phyloP scores from a whole-genome alignment of 2,329 filamentous ascomycete species.

The Colletotrichum spinosum region DNA sequence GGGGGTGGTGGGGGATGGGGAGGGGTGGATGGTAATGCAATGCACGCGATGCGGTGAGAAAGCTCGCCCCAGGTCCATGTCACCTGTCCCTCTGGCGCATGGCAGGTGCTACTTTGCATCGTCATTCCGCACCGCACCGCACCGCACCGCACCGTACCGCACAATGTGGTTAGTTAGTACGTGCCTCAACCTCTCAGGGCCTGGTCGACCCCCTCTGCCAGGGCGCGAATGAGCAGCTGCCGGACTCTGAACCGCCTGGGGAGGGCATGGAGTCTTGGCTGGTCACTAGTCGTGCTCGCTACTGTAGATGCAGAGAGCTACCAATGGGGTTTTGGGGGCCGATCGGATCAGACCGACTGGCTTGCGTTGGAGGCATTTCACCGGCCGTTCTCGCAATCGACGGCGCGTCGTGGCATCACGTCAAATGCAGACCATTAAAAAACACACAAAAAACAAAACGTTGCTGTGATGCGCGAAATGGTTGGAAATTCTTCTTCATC shows the following conservation, averaged over 20 bases:
- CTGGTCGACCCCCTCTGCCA: not conserved
- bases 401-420: too few relatives aligned
- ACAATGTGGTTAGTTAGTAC: too few relatives aligned
- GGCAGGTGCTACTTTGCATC: too few relatives aligned
- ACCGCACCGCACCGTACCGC: too few relatives aligned
- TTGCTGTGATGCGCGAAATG: too few relatives aligned
- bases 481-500: not conserved
- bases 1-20: not conserved
- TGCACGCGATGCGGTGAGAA: not conserved
- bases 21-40: conserved; percentile 9
- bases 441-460: not conserved
- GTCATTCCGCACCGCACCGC: too few relatives aligned
- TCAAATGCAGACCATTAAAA: not conserved
- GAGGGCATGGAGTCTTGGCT: conserved; percentile 3
- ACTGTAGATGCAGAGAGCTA: conserved; percentile 16
- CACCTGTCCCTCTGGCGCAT: conserved; percentile 1
- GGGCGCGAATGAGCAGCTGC: not conserved
- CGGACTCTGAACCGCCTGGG: not conserved
- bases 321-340: conserved; percentile 8
- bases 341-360: conserved; percentile 29
- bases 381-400: too few relatives aligned
- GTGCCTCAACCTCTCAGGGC: not conserved
- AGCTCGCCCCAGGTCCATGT: conserved; percentile 13
- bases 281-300: not conserved
- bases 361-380: not conserved